Conservation (phyloP, 23 red algal genomes). For the Pyropia haitanensis region DNA sequence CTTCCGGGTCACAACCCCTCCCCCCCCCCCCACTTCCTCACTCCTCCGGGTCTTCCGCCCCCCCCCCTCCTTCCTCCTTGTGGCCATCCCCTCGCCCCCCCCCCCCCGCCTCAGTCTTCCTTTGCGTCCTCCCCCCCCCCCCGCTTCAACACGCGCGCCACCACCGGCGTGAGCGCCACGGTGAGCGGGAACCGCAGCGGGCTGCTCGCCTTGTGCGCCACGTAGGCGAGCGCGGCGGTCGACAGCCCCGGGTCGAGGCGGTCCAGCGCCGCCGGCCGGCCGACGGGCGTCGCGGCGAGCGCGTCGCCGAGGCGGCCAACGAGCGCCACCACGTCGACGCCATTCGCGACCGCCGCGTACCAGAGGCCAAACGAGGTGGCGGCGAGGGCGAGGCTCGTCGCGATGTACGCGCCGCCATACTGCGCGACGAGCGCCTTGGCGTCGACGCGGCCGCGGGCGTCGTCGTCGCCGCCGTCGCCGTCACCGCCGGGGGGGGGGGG, state of each 20-base stretch:
- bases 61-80: no score
- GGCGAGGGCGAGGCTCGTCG: constrained; percentile 41
- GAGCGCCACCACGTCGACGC: constrained; percentile 59
- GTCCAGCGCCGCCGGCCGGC: constrained; percentile 75
- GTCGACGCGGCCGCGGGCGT: background rate
- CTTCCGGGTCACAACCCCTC: no score
- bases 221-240: constrained; percentile 72
- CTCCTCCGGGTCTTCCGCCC: no score
- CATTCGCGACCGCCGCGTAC: constrained; percentile 42
- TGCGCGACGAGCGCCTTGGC: constrained; percentile 65
- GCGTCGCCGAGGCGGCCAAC: constrained; percentile 52
- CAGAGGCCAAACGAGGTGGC: constrained; percentile 51
- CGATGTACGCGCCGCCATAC: constrained; percentile 72
- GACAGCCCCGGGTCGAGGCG: constrained; percentile 47
- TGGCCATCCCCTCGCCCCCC: no score
- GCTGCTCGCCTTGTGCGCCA: constrained; percentile 77
- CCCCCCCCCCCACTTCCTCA: no score
- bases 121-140: constrained; percentile 13
- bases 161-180: constrained; percentile 54
- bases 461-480: no score
- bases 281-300: constrained; percentile 57
- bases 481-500: no score
- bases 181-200: constrained; percentile 84
- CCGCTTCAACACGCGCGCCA: constrained; percentile 66
- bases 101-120: no score